Percentiles rank a stretch among this genome's conserved stretches.
phyloP scores from a whole-genome alignment of 1,284 basidiomycete species.

The Ceratobasidium sp. region DNA sequence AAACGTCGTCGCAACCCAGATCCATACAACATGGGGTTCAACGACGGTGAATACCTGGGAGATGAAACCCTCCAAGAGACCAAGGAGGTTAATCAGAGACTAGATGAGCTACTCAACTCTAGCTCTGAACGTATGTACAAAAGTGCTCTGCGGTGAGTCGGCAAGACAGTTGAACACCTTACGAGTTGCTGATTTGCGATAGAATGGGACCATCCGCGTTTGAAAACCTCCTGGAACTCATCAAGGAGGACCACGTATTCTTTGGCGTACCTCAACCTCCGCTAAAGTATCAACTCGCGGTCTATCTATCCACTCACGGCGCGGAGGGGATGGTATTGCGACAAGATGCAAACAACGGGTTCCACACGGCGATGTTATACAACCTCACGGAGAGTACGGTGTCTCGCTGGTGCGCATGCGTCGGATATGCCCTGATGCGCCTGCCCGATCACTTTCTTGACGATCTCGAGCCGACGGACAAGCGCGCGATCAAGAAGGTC shows the following conservation, averaged over 20 bases:
- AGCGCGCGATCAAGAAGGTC: too few relatives aligned
- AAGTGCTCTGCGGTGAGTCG: constrained; percentile 4
- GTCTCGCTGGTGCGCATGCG: too few relatives aligned
- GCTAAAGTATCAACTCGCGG: not conserved
- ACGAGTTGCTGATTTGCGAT: not conserved
- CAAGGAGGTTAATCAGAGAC: too few relatives aligned
- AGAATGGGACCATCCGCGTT: not conserved
- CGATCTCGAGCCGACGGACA: too few relatives aligned
- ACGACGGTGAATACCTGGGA: too few relatives aligned
- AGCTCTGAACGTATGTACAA: not conserved
- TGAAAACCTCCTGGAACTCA: not conserved
- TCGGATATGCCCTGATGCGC: too few relatives aligned
- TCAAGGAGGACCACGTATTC: not conserved
- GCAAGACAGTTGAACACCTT: not conserved
- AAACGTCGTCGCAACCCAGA: too few relatives aligned
- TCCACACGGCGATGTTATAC: not conserved
- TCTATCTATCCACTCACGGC: not conserved
- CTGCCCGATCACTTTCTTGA: too few relatives aligned
- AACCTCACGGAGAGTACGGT: not conserved
- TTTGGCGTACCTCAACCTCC: too few relatives aligned
- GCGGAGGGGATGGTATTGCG: not conserved
- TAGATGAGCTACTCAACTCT: not conserved
- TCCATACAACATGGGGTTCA: too few relatives aligned
- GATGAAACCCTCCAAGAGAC: too few relatives aligned
- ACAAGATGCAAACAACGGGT: not conserved